Evolutionary conservation across 2,329 filamentous ascomycete species (phyloP), one percentile per base, ranked within the genome.

Genomic region (Rhinocladiella similis): DNA sequence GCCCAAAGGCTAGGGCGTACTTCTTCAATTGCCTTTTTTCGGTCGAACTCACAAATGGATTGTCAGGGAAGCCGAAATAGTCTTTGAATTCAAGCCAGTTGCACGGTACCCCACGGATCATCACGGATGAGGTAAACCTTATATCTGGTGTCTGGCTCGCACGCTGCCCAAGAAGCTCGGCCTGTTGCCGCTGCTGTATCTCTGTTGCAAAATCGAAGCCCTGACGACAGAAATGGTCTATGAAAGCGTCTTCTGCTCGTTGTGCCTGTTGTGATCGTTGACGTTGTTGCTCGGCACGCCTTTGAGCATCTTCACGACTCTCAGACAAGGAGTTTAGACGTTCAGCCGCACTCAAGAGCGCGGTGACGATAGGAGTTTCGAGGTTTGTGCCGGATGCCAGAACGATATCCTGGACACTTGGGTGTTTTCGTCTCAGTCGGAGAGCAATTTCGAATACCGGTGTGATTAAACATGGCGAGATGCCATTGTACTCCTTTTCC

Each of bases 31-130:
- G 49, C 20, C 3, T 16, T 33, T 52, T 52, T 41, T 52, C 49
- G 25, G 16, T 52, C 49, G 16, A 19, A 7, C 12, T 22, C 18
- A 45, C 38, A 25, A 52, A 52, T 22, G 49, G 49, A 45, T 52
- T 52, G 35, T 43, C 19, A 29, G 16, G 49, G 39, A 52, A 52
- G 14, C 36, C 49, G 25, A 52, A 42, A 36, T 52, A 52, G 49
- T 52, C 35, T 29, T 52, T 52, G 36, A 45, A 52, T 38, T 52
- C 49, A 20, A 52, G 20, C 49, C 49, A 45, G 18, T 19, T 27
- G 49, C 49, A 52, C 16, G 14, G 36, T 14, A 10, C 35, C 19
- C 49, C 38, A 52, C 49, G 43, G 16, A 52, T 12, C 12, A 45
- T 27, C 12, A 52, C 38, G 12, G 49, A n/a, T 18, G 14, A 16